These are phyloP conservation scores for Pestalotiopsis sp. DNA, from an alignment of 2,329 filamentous ascomycete genomes.

Conservation along the genomic window DNA sequence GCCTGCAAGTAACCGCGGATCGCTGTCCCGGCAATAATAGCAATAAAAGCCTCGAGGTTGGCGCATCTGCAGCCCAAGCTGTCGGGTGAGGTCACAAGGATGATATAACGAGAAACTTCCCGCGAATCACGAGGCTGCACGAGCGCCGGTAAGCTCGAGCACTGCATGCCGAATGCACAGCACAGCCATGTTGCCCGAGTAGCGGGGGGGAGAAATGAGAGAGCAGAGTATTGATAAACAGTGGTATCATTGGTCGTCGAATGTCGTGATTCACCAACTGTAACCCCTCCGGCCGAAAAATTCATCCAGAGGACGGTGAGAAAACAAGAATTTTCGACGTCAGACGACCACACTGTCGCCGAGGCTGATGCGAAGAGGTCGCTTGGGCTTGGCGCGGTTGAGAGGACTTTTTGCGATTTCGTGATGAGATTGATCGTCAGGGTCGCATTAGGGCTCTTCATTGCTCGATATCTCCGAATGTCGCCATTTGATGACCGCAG, in stretches of 20 bases:
- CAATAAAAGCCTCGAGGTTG: neutral
- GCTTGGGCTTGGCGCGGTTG: neutral
- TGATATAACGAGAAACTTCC: neutral
- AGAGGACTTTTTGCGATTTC: neutral
- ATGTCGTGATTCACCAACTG: neutral
- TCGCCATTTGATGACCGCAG: neutral
- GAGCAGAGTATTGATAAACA: neutral
- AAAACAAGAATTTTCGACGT: neutral
- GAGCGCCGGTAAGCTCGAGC: neutral
- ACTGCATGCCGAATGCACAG: neutral
- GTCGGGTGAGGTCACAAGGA: conserved; percentile 4
- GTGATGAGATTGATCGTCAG: neutral
- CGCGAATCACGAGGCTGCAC: neutral
- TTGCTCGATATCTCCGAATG: neutral
- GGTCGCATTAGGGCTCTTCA: neutral
- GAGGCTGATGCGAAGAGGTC: neutral
- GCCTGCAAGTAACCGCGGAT: neutral
- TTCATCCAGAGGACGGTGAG: neutral
- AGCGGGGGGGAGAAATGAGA: neutral
- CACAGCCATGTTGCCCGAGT: neutral
- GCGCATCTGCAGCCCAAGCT: neutral
- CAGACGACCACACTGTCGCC: neutral
- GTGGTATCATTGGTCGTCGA: neutral
- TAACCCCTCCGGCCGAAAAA: neutral
- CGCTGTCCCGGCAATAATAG: neutral